Conservation (phyloP, 2,329 filamentous ascomycete genomes). For the Hypoxylon sp. region DNA sequence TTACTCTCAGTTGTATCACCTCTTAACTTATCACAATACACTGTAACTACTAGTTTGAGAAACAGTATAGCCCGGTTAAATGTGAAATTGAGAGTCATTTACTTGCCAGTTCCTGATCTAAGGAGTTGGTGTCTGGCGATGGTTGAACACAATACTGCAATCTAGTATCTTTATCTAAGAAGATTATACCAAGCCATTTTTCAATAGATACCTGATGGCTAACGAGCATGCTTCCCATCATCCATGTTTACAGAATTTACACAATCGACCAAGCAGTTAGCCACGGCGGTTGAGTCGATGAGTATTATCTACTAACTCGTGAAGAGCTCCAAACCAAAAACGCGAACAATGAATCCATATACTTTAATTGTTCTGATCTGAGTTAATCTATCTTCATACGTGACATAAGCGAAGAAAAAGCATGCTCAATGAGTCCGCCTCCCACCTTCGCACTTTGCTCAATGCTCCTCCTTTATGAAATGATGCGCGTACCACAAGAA, state of each 20-base stretch:
- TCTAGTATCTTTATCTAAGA: not conserved
- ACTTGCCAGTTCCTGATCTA: not conserved
- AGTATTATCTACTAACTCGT: not conserved
- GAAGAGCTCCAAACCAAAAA: not conserved
- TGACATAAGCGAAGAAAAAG: constrained; percentile 40
- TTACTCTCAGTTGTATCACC: not conserved
- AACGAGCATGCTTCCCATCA: not conserved
- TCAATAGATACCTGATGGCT: not conserved
- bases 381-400: constrained; percentile 38
- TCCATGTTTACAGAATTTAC: not conserved
- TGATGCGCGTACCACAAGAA: constrained; percentile 45
- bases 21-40: not conserved
- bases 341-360: constrained; percentile 33
- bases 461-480: constrained; percentile 49
- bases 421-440: constrained; percentile 46
- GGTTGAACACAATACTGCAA: not conserved
- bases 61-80: not conserved
- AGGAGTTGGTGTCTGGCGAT: not conserved
- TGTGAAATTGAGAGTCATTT: not conserved
- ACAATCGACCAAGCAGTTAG: not conserved
- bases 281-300: too few relatives aligned
- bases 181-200: not conserved
- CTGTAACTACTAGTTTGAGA: not conserved
- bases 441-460: constrained; percentile 45
- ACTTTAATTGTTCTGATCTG: constrained; percentile 46